Conservation (phyloP, 75 land plant species). For the Pseudotsuga menziesii region DNA sequence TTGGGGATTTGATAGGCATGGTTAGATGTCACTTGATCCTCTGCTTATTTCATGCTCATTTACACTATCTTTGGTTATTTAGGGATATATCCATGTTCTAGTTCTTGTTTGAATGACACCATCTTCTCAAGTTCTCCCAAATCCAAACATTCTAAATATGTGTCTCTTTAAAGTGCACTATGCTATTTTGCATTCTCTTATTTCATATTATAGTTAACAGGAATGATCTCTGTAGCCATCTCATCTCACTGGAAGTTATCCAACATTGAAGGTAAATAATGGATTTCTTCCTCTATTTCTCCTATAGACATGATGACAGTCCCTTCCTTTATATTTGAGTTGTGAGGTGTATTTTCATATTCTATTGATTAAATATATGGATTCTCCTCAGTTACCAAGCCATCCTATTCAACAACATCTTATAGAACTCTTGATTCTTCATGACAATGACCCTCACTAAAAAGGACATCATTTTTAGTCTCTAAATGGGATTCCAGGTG, state of each 20-base stretch:
- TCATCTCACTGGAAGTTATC: background rate
- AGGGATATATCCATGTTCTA: no score
- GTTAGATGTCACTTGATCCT: no score
- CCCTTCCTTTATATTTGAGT: background rate
- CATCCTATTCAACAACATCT: background rate
- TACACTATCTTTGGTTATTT: no score
- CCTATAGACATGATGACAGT: background rate
- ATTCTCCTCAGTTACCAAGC: background rate
- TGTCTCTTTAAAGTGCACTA: background rate
- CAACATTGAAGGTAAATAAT: background rate
- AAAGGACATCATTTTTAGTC: no score
- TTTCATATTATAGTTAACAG: background rate
- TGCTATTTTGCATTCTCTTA: background rate
- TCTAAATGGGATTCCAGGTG: background rate
- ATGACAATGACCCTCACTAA: background rate
- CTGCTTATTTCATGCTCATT: no score
- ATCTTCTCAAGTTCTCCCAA: no score
- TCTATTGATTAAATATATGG: background rate
- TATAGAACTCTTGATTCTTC: background rate
- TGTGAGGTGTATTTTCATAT: background rate
- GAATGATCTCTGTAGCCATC: background rate
- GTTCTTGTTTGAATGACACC: no score
- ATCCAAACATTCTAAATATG: background rate
- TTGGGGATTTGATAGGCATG: no score
- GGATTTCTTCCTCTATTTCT: background rate